A percentile compares a stretch with the other conserved stretches of the same genome.
These are phyloP conservation scores for Cordyceps fumosorosea DNA, from an alignment of 2,329 filamentous ascomycete genomes.

Conservation along the genomic window DNA sequence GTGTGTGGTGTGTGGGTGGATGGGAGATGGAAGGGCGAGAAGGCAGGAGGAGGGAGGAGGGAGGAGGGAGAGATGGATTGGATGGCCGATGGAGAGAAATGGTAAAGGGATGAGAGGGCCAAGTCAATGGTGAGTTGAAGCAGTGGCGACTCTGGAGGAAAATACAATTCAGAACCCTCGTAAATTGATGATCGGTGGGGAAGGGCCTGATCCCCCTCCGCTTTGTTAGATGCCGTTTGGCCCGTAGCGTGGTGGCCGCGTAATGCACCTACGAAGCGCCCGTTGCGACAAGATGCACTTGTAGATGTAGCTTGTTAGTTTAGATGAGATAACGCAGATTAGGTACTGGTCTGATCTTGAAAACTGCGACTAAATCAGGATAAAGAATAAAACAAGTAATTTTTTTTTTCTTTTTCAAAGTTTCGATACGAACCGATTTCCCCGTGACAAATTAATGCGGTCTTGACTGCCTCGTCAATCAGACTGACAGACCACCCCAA, in stretches of 20 bases:
- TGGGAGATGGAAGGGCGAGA: too few relatives aligned
- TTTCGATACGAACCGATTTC: too few relatives aligned
- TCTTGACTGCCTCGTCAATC: too few relatives aligned
- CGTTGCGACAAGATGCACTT: neutral
- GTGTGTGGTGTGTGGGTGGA: neutral
- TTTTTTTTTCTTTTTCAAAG: too few relatives aligned
- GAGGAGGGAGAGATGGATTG: neutral
- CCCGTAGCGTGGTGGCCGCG: slow-evolving; percentile 6
- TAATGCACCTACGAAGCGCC: neutral
- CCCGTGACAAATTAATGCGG: too few relatives aligned
- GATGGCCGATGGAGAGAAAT: neutral
- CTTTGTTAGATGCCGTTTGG: neutral
- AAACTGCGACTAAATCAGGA: neutral
- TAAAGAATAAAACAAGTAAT: neutral
- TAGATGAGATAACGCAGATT: neutral
- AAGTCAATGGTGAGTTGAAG: neutral
- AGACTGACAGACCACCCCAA: too few relatives aligned
- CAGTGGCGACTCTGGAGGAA: neutral
- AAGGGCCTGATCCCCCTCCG: neutral
- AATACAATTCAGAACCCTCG: neutral
- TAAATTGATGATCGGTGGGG: slow-evolving; percentile 6
- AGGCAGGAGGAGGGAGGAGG: neutral
- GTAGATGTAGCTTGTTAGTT: neutral
- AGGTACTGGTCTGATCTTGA: neutral
- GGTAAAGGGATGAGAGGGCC: neutral